A percentile compares a stretch with the other conserved stretches of the same genome.
These are phyloP conservation scores for Maudiozyma serrabonitensis DNA, from an alignment of 805 yeast genomes.

Conservation along the genomic window DNA sequence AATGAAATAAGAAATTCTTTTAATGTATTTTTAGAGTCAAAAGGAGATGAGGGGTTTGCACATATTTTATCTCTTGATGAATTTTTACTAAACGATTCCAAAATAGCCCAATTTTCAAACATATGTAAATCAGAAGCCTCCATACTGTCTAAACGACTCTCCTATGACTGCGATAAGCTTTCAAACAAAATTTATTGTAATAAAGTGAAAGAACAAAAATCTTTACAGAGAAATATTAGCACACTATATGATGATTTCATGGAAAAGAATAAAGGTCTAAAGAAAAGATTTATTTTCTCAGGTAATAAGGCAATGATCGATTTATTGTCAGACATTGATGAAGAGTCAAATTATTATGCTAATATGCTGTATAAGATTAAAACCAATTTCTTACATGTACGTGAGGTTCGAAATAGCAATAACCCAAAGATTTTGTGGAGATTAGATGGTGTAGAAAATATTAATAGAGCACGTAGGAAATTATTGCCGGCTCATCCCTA, in stretches of 20 bases:
- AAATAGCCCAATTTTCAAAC: neutral
- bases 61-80: neutral
- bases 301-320: neutral
- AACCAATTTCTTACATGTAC: neutral
- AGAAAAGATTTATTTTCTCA: neutral
- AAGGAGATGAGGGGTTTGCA: neutral
- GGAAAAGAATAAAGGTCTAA: neutral
- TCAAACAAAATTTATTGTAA: neutral
- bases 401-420: neutral
- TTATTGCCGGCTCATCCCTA: constrained; percentile 32
- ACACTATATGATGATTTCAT: neutral
- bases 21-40: neutral
- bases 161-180: neutral
- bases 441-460: constrained; percentile 62
- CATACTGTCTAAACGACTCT: neutral
- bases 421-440: constrained; percentile 29
- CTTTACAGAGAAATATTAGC: neutral
- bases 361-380: neutral
- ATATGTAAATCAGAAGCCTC: neutral
- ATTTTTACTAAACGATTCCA: neutral
- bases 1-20: neutral
- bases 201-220: neutral
- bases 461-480: constrained; percentile 55
- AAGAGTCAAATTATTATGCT: neutral
- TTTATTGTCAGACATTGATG: neutral